Evolutionary conservation across 2,329 filamentous ascomycete species (phyloP), one percentile per base, ranked within the genome.

Genomic region (Sordariomycetes sp.): DNA sequence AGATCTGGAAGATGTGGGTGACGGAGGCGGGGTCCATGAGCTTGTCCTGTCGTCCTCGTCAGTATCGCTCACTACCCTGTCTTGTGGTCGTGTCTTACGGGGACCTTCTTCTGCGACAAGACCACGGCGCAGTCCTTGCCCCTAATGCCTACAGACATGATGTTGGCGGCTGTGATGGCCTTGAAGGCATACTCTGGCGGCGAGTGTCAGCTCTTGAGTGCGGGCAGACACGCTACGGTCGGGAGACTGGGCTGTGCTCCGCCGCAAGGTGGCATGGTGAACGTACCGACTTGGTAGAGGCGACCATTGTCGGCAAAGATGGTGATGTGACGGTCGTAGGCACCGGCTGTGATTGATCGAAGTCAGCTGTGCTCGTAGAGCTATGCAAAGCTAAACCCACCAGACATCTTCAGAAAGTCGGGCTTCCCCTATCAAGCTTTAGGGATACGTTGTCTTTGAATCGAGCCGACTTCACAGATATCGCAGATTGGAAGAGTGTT

Each of bases 281-380:
- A 75, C 87, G 55, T 75, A 96, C 92, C 92, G 63, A 98, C 92
- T 95, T 98, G 92, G 63, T 96, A 98, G 60, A 98, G 72, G 60
- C 92, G 81, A 55, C 92, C 92, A 68, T 95, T 88, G 63, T 98
- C 92, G 42, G 92, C 95, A 71, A 98, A 98, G 73, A 98, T 96
- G 59, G 92, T 98, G 55, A 98, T 98, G 67, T 98, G 92, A 72
- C 92, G 79, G 67, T 98, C 92, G 68, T 93, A 96, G 32, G 30
- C 32, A 27, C 36, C 33, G 30, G 35, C 36, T 40, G 34, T 38
- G 34, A 39, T 43, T 23, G 33, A n/a, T n/a, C n/a, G n/a, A n/a
- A n/a, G n/a, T n/a, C n/a, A n/a, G n/a, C n/a, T n/a, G 32, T 30
- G 33, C 26, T 28, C 21, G 20, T 21, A 7, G 27, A 18, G 11